Base-by-base conservation (phyloP, 2,329 filamentous ascomycete genomes). In the Pseudogymnoascus sp. region DNA sequence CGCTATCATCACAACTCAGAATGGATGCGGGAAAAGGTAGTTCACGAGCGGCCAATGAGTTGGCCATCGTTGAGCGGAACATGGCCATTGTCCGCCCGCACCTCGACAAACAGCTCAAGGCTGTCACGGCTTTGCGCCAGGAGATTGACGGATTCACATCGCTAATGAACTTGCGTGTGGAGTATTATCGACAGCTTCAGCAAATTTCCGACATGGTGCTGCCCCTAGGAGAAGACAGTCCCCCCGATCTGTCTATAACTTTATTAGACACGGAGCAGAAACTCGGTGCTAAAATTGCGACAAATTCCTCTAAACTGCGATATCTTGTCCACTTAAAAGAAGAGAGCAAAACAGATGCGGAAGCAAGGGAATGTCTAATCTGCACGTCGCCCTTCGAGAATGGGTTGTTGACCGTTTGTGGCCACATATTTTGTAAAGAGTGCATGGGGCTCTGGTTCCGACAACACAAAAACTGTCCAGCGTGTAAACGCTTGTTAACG, bases 151-250 rank as follows among this genome's bases (percentile, higher is more conserved):
- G 86, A 29, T 95, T 96, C 73, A 88, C 86, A 29, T 80, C 81
- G 14, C 85, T 88, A 0, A 93, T 96, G 85, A 97, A 97, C 70
- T 81, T 86, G 39, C 87, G 95, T 12, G 77, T 97, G 0, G 91
- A 95, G 64, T 97, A 92, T 72, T 97, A 97, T 72, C 86, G 88
- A 4, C 92, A 97, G 71, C 80, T 97, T 10, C 95, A 97, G 72
- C 83, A 85, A 26, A 86, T 97, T n/a, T 97, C 93, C 0, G 93
- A 97, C 72, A 90, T 86, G 16, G 91, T 97, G 16, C 76, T 83
- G 21, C 81, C 86, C 21, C 78, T 83, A 11, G 79, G 78, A 1
- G 77, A 87, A 10, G 82, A 89, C 47, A 36, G 29, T 26, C 51
- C 73, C 16, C n/a, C 77, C 10, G 70, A 69, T 5, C 76, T 84